A percentile compares a stretch with the other conserved stretches of the same genome.
Evolutionary conservation across 768 basidiomycete species (phyloP).

Genomic region (Kwoniella sp.): DNA sequence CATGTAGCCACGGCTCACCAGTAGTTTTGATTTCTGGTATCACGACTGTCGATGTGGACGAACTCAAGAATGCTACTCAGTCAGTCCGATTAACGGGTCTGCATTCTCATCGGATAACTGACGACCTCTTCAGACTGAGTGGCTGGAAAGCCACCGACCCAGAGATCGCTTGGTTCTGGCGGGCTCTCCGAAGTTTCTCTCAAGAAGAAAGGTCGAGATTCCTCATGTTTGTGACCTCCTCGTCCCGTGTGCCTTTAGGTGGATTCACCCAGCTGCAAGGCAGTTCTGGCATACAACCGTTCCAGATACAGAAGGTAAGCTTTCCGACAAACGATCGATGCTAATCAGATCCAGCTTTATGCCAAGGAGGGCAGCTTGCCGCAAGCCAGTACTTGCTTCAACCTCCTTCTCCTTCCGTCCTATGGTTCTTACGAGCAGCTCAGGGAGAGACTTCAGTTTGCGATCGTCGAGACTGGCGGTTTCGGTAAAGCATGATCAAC

Average conservation of each 20-base stretch:
- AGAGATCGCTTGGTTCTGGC: slow-evolving; percentile 99
- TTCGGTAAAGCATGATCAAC: slow-evolving; percentile 75
- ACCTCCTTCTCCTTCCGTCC: slow-evolving; percentile 61
- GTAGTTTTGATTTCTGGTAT: slow-evolving; percentile 62
- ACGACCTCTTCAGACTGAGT: slow-evolving; percentile 42
- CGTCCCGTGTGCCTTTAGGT: slow-evolving; percentile 84
- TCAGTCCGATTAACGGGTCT: too few relatives aligned
- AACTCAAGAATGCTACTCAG: slow-evolving; percentile 54
- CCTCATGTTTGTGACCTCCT: slow-evolving; percentile 89
- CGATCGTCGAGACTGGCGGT: slow-evolving; percentile 93
- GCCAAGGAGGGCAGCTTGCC: slow-evolving; percentile 31
- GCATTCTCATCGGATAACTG: too few relatives aligned
- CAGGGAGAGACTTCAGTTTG: slow-evolving; percentile 78
- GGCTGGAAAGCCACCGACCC: slow-evolving; percentile 60
- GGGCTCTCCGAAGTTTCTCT: slow-evolving; percentile 93
- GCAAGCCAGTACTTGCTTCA: slow-evolving; percentile 48
- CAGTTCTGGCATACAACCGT: slow-evolving; percentile 73
- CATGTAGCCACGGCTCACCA: background rate
- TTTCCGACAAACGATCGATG: background rate
- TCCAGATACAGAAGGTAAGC: slow-evolving; percentile 93
- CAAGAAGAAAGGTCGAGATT: slow-evolving; percentile 96
- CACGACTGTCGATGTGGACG: slow-evolving; percentile 97
- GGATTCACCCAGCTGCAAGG: slow-evolving; percentile 87
- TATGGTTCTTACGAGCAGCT: slow-evolving; percentile 97
- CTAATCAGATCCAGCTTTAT: slow-evolving; percentile 20